phyloP scores from a whole-genome alignment of 2,329 filamentous ascomycete species.

The Tolypocladium guangdongense region DNA sequence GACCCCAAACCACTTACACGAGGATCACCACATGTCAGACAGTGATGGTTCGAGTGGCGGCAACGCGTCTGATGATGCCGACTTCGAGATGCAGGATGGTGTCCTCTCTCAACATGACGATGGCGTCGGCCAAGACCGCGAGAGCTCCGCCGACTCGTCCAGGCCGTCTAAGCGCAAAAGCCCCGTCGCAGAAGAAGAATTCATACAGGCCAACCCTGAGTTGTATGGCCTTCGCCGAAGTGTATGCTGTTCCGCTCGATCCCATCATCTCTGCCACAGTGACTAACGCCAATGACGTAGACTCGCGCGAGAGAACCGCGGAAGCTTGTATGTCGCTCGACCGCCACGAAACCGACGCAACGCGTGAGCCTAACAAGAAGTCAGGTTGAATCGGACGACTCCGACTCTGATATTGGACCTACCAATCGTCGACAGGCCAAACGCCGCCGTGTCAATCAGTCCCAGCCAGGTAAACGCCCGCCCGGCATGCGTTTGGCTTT shows the following conservation, averaged over 20 bases:
- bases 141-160: constrained; percentile 60
- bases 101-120: constrained; percentile 33
- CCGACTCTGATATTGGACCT: constrained; percentile 60
- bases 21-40: constrained; percentile 31
- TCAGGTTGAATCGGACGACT: constrained; percentile 47
- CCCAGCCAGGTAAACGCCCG: constrained; percentile 45
- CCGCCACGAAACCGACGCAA: neutral
- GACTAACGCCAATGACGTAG: constrained; percentile 24
- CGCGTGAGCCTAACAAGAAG: neutral
- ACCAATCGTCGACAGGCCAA: constrained; percentile 50
- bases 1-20: constrained; percentile 26
- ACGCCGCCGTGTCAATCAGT: constrained; percentile 56
- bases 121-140: constrained; percentile 40
- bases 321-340: constrained; percentile 39
- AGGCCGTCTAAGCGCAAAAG: constrained; percentile 64
- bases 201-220: constrained; percentile 84
- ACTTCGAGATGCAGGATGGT: constrained; percentile 65
- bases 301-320: constrained; percentile 46
- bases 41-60: constrained; percentile 37
- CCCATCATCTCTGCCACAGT: constrained; percentile 11
- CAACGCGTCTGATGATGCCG: constrained; percentile 54
- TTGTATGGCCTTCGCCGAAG: constrained; percentile 90
- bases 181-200: constrained; percentile 62
- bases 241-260: constrained; percentile 41
- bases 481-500: neutral